Base-by-base conservation (phyloP, 2,329 filamentous ascomycete genomes). In the Xylariaceae sp. region DNA sequence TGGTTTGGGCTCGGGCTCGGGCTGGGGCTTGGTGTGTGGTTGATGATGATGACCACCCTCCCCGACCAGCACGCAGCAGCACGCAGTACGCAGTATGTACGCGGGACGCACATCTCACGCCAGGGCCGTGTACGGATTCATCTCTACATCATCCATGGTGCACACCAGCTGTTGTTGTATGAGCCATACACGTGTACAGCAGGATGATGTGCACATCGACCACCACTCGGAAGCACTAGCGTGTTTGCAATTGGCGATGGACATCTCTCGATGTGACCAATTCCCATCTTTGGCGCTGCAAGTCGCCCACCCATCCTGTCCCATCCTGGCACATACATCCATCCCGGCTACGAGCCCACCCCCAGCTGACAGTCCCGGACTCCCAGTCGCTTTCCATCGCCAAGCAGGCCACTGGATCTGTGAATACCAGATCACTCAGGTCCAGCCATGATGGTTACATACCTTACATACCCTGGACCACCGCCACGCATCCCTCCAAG, bases 401-500 rank as follows among this genome's bases (percentile, higher is more conserved):
- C 59, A 63, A 65, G 61, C 56, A 23, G 47, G 61, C 64, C 64
- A 61, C 64, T 62, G 65, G 23, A 64, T 65, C 68, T 66, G 63
- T 68, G 64, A 64, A 66, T 63, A 61, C 50, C 58, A 61, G 57
- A 62, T 51, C 56, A 54, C 56, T 63, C 62, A 66, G 60, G 62
- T 56, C 56, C 55, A 64, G 56, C 49, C 52, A 62, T 68, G 64
- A 65, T 53, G 58, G 64, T 66, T 67, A 64, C 64, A 66, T 62
- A 63, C 51, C 35, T 37, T 62, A 30, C 64, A 66, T 62, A 63
- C 51, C 35, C 42, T 62, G 66, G 68, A 67, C 67, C 65, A 67
- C 69, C 64, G 63, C 65, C 66, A 68, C 66, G 68, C 68, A 69
- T 67, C 65, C 57, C 59, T 67, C 64, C 67, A 69, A 71, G 70